Conservation (phyloP, 345 rosid genomes). For the Abelmoschus esculentus region DNA sequence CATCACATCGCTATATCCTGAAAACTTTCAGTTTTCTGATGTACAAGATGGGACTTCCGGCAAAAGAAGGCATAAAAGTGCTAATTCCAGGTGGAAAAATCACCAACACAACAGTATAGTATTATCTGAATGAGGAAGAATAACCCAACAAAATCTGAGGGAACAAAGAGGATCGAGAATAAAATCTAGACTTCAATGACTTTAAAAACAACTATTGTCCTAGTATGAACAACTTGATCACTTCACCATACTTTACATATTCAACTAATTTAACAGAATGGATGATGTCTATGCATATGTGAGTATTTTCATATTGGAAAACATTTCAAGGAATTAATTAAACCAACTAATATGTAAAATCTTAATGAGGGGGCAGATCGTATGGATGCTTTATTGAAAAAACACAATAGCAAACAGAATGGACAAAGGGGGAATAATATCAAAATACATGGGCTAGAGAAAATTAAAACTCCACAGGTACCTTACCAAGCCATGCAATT, state of each 20-base stretch:
- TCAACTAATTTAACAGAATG: neutral
- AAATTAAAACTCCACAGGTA: neutral
- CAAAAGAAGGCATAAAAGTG: neutral
- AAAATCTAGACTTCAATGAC: neutral
- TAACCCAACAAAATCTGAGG: neutral
- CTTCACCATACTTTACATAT: neutral
- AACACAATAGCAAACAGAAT: neutral
- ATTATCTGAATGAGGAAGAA: neutral
- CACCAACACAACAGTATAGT: neutral
- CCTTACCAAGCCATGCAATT: neutral
- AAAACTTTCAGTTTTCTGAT: neutral
- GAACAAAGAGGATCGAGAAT: neutral
- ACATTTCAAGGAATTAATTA: neutral
- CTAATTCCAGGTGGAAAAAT: neutral
- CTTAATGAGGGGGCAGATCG: neutral
- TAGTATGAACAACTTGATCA: neutral
- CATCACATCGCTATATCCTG: neutral
- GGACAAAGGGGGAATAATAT: neutral
- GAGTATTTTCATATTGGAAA: slow-evolving; percentile 1
- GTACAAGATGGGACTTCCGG: neutral
- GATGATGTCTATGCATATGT: neutral
- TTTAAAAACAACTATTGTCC: neutral
- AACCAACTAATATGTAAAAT: neutral
- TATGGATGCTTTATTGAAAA: neutral
- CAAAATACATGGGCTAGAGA: neutral